Evolutionary conservation across 352 stramenopile genomes (phyloP).

Genomic region (Phytophthora hybrid): DNA sequence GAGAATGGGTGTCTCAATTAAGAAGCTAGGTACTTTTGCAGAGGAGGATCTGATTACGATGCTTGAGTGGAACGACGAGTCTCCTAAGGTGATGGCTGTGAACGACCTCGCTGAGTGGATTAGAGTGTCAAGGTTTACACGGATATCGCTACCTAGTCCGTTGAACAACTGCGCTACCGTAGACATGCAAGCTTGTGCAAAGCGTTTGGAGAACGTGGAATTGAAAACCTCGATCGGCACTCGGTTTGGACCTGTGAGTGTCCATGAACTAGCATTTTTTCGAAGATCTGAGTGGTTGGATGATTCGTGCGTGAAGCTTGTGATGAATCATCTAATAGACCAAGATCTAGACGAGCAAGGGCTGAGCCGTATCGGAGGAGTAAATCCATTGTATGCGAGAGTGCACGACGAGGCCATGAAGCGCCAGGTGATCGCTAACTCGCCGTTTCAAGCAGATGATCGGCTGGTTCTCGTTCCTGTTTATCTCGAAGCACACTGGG

Average conservation of each 20-base stretch:
- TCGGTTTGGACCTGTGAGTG: not conserved
- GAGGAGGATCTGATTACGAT: conserved; percentile 12
- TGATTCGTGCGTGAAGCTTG: conserved; percentile 12
- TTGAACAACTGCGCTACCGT: conserved; percentile 17
- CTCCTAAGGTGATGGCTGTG: not conserved
- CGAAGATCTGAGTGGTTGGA: conserved; percentile 15
- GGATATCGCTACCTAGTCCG: not conserved
- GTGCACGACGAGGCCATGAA: conserved; percentile 5
- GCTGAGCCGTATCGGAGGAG: not conserved
- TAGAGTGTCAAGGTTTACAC: not conserved
- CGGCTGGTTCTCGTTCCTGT: conserved; percentile 1
- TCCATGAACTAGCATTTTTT: conserved; percentile 8
- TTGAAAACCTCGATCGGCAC: conserved; percentile 1
- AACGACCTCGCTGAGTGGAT: not conserved
- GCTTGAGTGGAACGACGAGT: not conserved
- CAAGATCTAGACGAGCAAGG: not conserved
- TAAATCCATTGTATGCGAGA: conserved; percentile 9
- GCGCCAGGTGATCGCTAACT: not conserved
- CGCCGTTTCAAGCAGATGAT: conserved; percentile 4
- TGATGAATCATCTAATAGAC: not conserved
- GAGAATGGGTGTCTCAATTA: not conserved
- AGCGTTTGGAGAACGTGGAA: not conserved
- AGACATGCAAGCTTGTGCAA: conserved; percentile 10
- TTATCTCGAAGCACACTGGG: conserved; percentile 3
- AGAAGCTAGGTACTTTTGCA: conserved; percentile 1